A percentile compares a stretch with the other conserved stretches of the same genome.
Conservation (phyloP, 345 rosid genomes). For the Rhodomyrtus tomentosa region DNA sequence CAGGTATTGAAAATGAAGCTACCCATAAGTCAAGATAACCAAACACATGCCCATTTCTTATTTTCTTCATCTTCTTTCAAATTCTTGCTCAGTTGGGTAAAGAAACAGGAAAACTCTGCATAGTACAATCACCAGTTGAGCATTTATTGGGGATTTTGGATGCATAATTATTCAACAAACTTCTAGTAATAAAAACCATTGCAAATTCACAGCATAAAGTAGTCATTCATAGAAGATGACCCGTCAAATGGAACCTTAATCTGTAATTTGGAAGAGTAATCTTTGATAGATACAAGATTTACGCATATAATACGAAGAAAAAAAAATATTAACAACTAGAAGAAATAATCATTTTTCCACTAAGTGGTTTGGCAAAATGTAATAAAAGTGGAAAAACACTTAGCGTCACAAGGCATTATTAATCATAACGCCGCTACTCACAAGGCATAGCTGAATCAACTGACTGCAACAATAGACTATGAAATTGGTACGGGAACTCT, state of each 20-base stretch:
- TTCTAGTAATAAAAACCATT: background rate
- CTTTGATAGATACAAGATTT: background rate
- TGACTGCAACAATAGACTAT: background rate
- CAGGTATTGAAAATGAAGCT: background rate
- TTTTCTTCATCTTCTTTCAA: background rate
- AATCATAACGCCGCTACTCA: background rate
- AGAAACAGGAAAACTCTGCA: background rate
- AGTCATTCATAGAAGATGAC: background rate
- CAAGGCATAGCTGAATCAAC: background rate
- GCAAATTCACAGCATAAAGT: background rate
- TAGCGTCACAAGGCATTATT: background rate
- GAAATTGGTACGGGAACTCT: background rate
- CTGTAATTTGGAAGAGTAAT: background rate
- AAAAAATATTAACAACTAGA: background rate
- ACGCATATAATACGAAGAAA: background rate
- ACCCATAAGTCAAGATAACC: background rate
- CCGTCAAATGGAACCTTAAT: background rate
- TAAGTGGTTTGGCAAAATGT: background rate
- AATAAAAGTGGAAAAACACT: background rate
- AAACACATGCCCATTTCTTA: background rate
- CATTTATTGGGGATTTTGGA: background rate
- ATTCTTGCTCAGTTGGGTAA: background rate
- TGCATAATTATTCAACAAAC: background rate
- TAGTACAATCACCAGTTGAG: background rate
- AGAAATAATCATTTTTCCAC: background rate